Evolutionary conservation across 2,329 filamentous ascomycete species (phyloP).

Genomic region (Microsporum ferrugineum): DNA sequence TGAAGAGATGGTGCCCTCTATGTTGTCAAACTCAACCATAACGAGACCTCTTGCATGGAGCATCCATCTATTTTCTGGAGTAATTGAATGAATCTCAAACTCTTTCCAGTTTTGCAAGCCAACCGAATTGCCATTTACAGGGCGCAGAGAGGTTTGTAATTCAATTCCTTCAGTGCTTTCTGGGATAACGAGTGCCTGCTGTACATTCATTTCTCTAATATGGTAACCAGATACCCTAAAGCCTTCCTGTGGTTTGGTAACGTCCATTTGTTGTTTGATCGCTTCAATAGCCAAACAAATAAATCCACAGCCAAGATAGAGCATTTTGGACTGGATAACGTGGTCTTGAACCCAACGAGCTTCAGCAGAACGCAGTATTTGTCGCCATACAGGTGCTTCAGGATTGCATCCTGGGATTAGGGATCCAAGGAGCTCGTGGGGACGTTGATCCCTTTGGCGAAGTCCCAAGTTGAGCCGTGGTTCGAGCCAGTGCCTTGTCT

Average conservation of each 20-base stretch:
- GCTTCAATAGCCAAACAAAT: conserved; percentile 20
- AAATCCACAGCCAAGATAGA: conserved; percentile 23
- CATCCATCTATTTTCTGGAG: not conserved
- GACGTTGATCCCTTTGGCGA: not conserved
- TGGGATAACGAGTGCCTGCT: no score
- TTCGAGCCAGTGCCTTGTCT: conserved; percentile 10
- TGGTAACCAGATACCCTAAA: no score
- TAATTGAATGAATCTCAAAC: not conserved
- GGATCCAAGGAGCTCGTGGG: conserved; percentile 9
- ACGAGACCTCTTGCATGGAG: not conserved
- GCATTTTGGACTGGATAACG: conserved; percentile 15
- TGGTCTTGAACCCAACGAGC: conserved; percentile 23
- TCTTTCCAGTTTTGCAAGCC: no score
- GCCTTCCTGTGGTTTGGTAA: not conserved
- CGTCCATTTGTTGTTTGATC: not conserved
- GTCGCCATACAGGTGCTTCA: conserved; percentile 15
- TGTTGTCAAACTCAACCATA: not conserved
- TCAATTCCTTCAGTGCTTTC: no score
- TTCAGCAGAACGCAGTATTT: conserved; percentile 16
- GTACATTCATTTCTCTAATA: no score
- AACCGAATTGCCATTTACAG: no score
- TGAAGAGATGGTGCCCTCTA: not conserved
- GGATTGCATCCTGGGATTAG: not conserved
- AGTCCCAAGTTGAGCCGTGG: conserved; percentile 3
- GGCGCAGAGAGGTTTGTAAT: no score